A percentile compares a stretch with the other conserved stretches of the same genome.
Evolutionary conservation across 2,329 filamentous ascomycete genomes (phyloP).

Genomic region (Lecanicillium sp.): DNA sequence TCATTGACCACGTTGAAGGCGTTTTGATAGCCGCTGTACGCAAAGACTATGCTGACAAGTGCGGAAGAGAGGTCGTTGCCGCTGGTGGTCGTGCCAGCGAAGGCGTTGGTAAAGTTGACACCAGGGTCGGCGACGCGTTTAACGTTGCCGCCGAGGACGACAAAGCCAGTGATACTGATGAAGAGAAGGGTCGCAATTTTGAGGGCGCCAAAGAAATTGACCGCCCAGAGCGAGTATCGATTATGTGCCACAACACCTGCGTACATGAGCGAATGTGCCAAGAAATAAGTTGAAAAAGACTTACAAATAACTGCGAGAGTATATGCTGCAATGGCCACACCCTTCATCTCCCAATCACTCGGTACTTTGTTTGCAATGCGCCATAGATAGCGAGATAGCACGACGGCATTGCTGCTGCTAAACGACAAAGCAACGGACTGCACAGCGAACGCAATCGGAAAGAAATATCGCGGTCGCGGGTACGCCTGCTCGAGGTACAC

Average conservation of each 20-base stretch:
- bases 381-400: slow-evolving; percentile 58
- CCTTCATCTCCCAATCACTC: slow-evolving; percentile 59
- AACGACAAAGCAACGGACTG: slow-evolving; percentile 60
- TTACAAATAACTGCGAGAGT: slow-evolving; percentile 50
- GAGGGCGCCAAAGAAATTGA: slow-evolving; percentile 51
- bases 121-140: slow-evolving; percentile 26
- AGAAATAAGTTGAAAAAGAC: slow-evolving; percentile 20
- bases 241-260: slow-evolving; percentile 45
- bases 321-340: slow-evolving; percentile 59
- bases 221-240: slow-evolving; percentile 48
- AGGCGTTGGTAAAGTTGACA: slow-evolving; percentile 31
- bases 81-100: slow-evolving; percentile 28
- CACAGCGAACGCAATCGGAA: slow-evolving; percentile 59
- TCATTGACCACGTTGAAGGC: slow-evolving; percentile 59
- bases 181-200: slow-evolving; percentile 60
- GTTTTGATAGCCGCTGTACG: slow-evolving; percentile 52
- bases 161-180: slow-evolving; percentile 54
- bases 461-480: slow-evolving; percentile 56
- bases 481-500: slow-evolving; percentile 65
- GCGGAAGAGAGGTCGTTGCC: slow-evolving; percentile 38
- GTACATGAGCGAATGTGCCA: not conserved
- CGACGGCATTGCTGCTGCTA: slow-evolving; percentile 59
- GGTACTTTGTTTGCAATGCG: slow-evolving; percentile 45
- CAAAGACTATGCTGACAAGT: slow-evolving; percentile 53
- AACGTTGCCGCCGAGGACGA: slow-evolving; percentile 44